These are phyloP conservation scores for Cyberlindnera nakhonratchasimensis DNA, from an alignment of 805 yeast species.

Conservation along the genomic window DNA sequence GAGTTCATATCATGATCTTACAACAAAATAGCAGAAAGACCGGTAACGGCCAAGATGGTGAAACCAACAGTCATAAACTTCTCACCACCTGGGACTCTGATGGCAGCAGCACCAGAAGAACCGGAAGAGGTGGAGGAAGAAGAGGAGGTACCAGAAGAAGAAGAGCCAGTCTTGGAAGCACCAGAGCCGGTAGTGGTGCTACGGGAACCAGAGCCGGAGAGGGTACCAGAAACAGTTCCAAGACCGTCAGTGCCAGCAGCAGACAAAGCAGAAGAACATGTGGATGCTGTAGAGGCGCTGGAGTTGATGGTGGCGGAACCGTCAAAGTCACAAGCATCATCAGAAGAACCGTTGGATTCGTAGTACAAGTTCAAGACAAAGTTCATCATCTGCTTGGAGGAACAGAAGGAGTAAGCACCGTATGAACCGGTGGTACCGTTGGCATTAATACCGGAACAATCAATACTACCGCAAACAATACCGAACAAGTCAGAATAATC, in stretches of 20 bases:
- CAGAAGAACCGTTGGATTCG: slow-evolving; percentile 38
- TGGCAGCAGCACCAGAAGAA: slow-evolving; percentile 23
- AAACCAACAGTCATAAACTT: slow-evolving; percentile 31
- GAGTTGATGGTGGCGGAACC: slow-evolving; percentile 59
- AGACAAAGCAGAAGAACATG: slow-evolving; percentile 53
- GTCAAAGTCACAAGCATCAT: slow-evolving; percentile 59
- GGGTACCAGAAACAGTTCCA: slow-evolving; percentile 41
- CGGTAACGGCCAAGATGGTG: slow-evolving; percentile 34
- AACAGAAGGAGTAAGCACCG: slow-evolving; percentile 74
- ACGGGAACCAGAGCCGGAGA: slow-evolving; percentile 9
- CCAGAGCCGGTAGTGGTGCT: slow-evolving; percentile 13
- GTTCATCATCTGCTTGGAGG: slow-evolving; percentile 59
- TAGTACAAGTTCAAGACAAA: slow-evolving; percentile 66
- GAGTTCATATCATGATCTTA: slow-evolving; percentile 13
- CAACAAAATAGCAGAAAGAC: slow-evolving; percentile 36
- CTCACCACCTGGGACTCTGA: slow-evolving; percentile 30
- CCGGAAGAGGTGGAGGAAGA: slow-evolving; percentile 27
- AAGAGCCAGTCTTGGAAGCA: slow-evolving; percentile 17
- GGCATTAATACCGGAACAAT: slow-evolving; percentile 57
- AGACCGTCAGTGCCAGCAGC: slow-evolving; percentile 72
- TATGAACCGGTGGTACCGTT: slow-evolving; percentile 65
- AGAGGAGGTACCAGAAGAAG: slow-evolving; percentile 13
- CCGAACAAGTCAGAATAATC: slow-evolving; percentile 61
- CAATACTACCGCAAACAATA: slow-evolving; percentile 51
- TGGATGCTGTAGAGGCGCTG: slow-evolving; percentile 46